Evolutionary conservation across 1,284 basidiomycete species (phyloP).

Genomic region (Pterulicium gracile): DNA sequence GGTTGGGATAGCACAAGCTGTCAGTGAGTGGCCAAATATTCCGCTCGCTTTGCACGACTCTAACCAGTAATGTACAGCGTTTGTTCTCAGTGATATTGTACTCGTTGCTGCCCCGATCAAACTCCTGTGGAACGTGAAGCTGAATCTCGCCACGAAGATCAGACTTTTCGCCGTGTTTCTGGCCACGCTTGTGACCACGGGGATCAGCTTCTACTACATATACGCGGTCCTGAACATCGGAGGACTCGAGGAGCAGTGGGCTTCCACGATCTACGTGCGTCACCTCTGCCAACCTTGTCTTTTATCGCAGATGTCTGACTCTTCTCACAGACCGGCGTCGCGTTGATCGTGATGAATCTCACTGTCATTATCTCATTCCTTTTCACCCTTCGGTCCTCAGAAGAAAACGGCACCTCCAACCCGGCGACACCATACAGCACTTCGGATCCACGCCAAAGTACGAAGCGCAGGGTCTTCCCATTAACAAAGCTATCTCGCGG

Average conservation of each 20-base stretch:
- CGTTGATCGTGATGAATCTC: neutral
- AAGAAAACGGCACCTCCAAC: no score
- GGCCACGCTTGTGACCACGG: conserved; percentile 2
- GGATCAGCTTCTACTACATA: neutral
- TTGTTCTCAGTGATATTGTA: neutral
- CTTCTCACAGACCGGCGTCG: neutral
- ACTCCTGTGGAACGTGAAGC: neutral
- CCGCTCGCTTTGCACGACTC: neutral
- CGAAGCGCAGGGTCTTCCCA: no score
- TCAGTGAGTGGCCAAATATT: neutral
- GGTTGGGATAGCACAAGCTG: neutral
- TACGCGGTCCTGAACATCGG: neutral
- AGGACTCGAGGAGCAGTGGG: conserved; percentile 1
- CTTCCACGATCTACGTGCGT: neutral
- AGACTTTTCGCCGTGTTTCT: conserved; percentile 1
- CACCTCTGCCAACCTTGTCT: neutral
- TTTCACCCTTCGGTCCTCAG: neutral
- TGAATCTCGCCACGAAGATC: neutral
- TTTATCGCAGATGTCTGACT: neutral
- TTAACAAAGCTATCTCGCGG: no score
- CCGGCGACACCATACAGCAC: no score
- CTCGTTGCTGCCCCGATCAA: neutral
- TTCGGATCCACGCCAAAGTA: no score
- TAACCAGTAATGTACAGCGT: neutral
- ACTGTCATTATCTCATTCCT: conserved; percentile 1